Base-by-base conservation (phyloP, 2,329 filamentous ascomycete species). In the Colletotrichum theobromicola region DNA sequence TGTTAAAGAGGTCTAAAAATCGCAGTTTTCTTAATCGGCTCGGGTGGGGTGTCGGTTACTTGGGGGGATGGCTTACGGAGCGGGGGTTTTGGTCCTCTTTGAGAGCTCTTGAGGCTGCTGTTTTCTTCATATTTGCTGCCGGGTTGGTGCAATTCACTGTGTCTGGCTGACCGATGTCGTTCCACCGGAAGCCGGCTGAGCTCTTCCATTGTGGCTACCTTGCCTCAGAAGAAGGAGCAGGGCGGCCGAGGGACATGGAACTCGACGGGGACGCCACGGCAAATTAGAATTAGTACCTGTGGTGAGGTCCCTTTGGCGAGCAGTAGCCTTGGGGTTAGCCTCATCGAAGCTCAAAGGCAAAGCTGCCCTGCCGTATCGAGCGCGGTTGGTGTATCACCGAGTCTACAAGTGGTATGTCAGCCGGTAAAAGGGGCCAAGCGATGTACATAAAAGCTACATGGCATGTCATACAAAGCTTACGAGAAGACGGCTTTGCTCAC, bases 231-330 rank as follows among this genome's bases (percentile, higher is more conserved):
- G 35, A 10, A 37, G 21, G 21, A 32, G 32, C 42, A 63, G 68
- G 34, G 60, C 21, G n/a, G 60, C 24, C 60, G 60, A 61, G 24
- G n/a, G 58, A 32, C 24, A 16, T 28, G n/a, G 67, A 26, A 61
- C 34, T 62, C 24, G 32, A 72, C 24, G 37, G 62, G 42, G 32
- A 34, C 18, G 57, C 24, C 28, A 72, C 18, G 32, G 53, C 57
- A 34, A 58, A 69, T 26, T 42, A 24, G 30, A 46, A 73, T 73
- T 73, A 63, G 32, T 53, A 34, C 28, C 70, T 53, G 65, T 60
- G 34, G 65, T 69, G 70, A 73, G 46, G 46, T 63, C 42, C 57
- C 58, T 70, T 73, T 46, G 46, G 26, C 35, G 70, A 46, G 50
- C 30, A 53, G 34, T 57, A 30, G 34, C 58, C 34, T 21, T 30